Base-by-base conservation (phyloP, 2,329 filamentous ascomycete genomes). In the Penicillium griseofulvum region DNA sequence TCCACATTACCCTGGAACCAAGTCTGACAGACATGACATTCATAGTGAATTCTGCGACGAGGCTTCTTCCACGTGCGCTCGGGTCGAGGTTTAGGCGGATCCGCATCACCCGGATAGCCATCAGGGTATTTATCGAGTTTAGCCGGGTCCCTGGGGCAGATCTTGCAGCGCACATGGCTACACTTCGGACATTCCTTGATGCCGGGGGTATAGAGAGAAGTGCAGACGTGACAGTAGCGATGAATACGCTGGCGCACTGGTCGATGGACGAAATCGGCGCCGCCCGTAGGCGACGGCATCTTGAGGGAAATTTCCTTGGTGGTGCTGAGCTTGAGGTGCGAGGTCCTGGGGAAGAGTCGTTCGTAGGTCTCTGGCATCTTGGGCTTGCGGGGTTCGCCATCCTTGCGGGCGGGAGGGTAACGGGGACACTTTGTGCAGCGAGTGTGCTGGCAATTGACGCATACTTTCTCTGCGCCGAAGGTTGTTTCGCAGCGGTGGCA, bases 361-460 rank as follows among this genome's bases (percentile, higher is more conserved):
- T 36, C 57, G 42, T 52, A 52, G 33, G 81, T 71, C 48, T 52
- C 62, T 11, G 56, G 48, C 41, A 64, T 60, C 56, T 67, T 69
- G 49, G 79, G 76, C 65, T 84, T 75, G 28, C 62, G 38, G 9
- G 54, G 52, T 14, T 84, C 82, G 61, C 83, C 80, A 58, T 82
- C 79, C 61, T 81, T 81, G 62, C 83, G 85, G 76, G 86, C 86
- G 50, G 83, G 78, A 33, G 91, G 91, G 65, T 88, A 84, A 52
- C 90, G 85, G 28, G 85, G 83, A 71, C 92, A 97, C 67, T 88
- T 86, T 68, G 84, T 88, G 82, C 92, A 97, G 62, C 90, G 85
- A 44, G 80, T 79, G 75, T 97, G 92, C 64, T 88, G 82, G 77
- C 92, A 97, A 62, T 83, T 84, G 61, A 81, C 74, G 74, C 92